phyloP scores from a whole-genome alignment of 139 green algal species.

The Helicosporidium sp. region DNA sequence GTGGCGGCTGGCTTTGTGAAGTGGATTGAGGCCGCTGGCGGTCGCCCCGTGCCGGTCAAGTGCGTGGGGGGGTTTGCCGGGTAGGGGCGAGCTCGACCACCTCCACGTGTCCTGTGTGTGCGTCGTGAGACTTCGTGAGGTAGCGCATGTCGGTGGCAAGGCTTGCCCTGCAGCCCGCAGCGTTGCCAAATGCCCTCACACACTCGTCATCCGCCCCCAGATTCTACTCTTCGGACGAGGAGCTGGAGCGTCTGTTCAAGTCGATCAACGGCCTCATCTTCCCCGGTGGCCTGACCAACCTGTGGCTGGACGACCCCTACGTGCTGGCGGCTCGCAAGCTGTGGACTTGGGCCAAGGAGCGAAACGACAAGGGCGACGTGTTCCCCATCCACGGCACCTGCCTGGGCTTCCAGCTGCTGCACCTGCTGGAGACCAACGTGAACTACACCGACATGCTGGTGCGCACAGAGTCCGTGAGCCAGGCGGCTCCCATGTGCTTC shows the following conservation, averaged over 20 bases:
- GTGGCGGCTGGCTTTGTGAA: conserved; percentile 51
- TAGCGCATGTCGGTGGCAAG: no score
- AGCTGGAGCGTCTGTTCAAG: conserved; percentile 57
- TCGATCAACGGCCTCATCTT: conserved; percentile 58
- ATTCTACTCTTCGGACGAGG: conserved; percentile 36
- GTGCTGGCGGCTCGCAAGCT: conserved; percentile 61
- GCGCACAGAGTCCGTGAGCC: conserved; percentile 46
- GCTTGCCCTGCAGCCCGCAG: no score
- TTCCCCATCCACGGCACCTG: conserved; percentile 58
- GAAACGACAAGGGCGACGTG: conserved; percentile 38
- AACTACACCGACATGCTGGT: conserved; percentile 52
- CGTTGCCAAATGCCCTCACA: not conserved
- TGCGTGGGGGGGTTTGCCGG: not conserved
- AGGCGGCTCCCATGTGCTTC: conserved; percentile 39
- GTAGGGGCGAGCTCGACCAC: not conserved
- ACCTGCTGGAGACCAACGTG: conserved; percentile 57
- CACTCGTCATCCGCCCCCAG: not conserved
- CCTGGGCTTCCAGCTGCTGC: conserved; percentile 65
- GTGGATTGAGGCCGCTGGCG: conserved; percentile 46
- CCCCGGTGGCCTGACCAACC: conserved; percentile 52
- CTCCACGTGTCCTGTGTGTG: not conserved
- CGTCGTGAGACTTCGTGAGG: no score
- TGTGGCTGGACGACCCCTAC: conserved; percentile 63
- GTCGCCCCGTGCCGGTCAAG: conserved; percentile 39
- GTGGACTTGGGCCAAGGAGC: conserved; percentile 49